phyloP scores from a whole-genome alignment of 495 filamentous ascomycete species.

The Cladorrhinum samala region DNA sequence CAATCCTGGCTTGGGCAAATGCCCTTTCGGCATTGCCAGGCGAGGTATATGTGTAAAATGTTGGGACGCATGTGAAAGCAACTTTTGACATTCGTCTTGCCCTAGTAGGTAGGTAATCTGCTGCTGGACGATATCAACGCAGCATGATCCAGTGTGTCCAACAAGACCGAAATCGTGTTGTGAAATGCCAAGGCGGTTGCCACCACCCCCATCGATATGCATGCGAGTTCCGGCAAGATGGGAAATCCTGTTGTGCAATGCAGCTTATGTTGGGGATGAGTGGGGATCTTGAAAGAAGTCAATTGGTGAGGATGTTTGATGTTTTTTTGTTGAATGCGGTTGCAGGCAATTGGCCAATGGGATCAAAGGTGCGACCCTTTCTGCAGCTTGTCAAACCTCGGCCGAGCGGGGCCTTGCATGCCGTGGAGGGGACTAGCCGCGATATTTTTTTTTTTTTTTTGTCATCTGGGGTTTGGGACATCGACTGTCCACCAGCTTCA shows the following conservation, averaged over 20 bases:
- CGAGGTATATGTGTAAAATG: too few relatives aligned
- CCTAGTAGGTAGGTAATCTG: too few relatives aligned
- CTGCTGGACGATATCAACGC: too few relatives aligned
- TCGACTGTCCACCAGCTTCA: constrained; percentile 1
- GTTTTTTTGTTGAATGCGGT: constrained; percentile 12
- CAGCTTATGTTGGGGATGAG: constrained; percentile 22
- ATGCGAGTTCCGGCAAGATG: constrained; percentile 11
- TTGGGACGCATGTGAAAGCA: too few relatives aligned
- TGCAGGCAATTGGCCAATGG: constrained; percentile 16
- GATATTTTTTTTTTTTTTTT: not conserved
- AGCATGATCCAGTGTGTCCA: not conserved
- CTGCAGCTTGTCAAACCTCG: constrained; percentile 7
- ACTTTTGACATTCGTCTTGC: too few relatives aligned
- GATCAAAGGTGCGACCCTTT: not conserved
- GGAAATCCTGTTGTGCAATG: constrained; percentile 10
- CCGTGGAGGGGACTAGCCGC: not conserved
- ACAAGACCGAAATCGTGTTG: too few relatives aligned
- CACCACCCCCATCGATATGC: not conserved
- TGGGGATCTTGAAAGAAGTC: constrained; percentile 6
- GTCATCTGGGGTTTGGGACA: not conserved
- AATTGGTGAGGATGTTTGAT: not conserved
- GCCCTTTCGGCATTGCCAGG: too few relatives aligned
- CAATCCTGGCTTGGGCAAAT: too few relatives aligned
- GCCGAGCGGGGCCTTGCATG: constrained; percentile 1
- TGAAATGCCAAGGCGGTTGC: constrained; percentile 12